Base-by-base conservation (phyloP, 805 yeast genomes). In the Kazachstania bromeliacearum region DNA sequence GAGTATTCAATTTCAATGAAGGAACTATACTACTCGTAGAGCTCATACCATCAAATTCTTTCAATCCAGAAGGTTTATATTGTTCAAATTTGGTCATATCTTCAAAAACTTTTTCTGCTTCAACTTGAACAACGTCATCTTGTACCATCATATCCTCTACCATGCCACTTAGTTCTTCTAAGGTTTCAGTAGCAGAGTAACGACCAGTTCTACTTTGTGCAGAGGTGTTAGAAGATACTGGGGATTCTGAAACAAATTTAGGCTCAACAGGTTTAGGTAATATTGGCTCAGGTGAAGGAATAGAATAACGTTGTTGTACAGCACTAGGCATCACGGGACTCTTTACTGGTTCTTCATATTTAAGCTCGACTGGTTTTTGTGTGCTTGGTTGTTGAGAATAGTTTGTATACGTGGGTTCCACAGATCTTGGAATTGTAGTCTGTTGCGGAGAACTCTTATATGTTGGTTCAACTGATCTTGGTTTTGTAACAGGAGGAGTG, bases 101-200 rank as follows among this genome's bases (percentile, higher is more conserved):
- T 36, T 50, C 59, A 28, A 51, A 57, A 3, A 51, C 46, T 21
- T 50, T 55, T 17, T 42, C 31, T 10, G 27, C 35, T 8, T 37
- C 37, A 4, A 29, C 27, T 4, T 34, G 25, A 7, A 35, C 35
- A 16, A 14, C 36, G 17, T 36, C 32, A 10, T 38, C 39, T 2
- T 34, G 20, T 8, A 31, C 19, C 22, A 46, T 47, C 55, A 62
- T 45, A 12, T 59, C 47, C 33, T 62, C 65, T 17, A 63, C 63
- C 62, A 63, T 59, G 12, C 53, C 48, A 4, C 50, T 50, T 31
- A 67, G 35, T 25, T 54, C 62, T 20, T 59, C 61, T 18, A 60
- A 48, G 3, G 57, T 45, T 20, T 42, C 43, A 6, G 43, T 39
- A 6, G 47, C 34, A 14, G 40, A 38, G 15, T 35, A 41, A 9